phyloP scores from a whole-genome alignment of 352 stramenopile genomes.

The Phytophthora niederhauseri region DNA sequence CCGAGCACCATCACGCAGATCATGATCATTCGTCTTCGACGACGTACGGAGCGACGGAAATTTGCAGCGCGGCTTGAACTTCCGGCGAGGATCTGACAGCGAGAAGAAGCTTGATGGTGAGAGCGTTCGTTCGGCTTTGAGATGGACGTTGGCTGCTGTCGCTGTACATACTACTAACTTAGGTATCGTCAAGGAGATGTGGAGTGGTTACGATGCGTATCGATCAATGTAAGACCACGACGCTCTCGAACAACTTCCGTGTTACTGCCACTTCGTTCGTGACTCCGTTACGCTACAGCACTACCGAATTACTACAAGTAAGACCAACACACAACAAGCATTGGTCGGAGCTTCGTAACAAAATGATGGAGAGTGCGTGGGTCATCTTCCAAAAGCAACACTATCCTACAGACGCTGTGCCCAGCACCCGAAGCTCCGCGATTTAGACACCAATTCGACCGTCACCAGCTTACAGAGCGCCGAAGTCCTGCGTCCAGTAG shows the following conservation, averaged over 20 bases:
- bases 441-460: not conserved
- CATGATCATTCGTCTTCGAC: constrained; percentile 20
- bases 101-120: not conserved
- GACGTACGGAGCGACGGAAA: constrained; percentile 45
- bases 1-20: constrained; percentile 48
- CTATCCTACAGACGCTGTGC: constrained; percentile 10
- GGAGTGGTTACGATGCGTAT: constrained; percentile 8
- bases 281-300: constrained; percentile 3
- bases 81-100: not conserved
- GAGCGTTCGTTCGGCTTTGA: not conserved
- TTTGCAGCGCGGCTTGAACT: constrained; percentile 16
- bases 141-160: not conserved
- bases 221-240: constrained; percentile 9
- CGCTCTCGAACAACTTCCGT: constrained; percentile 17
- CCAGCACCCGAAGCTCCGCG: constrained; percentile 12
- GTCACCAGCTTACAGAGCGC: constrained; percentile 9
- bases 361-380: constrained; percentile 9
- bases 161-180: constrained; percentile 7
- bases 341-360: constrained; percentile 6
- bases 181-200: constrained; percentile 10
- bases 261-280: constrained; percentile 29
- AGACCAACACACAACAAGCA: constrained; percentile 9
- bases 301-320: constrained; percentile 1
- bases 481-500: constrained; percentile 75
- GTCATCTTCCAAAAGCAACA: constrained; percentile 20